Base-by-base conservation (phyloP, 2,329 filamentous ascomycete genomes). In the Pseudocercospora crystallina region DNA sequence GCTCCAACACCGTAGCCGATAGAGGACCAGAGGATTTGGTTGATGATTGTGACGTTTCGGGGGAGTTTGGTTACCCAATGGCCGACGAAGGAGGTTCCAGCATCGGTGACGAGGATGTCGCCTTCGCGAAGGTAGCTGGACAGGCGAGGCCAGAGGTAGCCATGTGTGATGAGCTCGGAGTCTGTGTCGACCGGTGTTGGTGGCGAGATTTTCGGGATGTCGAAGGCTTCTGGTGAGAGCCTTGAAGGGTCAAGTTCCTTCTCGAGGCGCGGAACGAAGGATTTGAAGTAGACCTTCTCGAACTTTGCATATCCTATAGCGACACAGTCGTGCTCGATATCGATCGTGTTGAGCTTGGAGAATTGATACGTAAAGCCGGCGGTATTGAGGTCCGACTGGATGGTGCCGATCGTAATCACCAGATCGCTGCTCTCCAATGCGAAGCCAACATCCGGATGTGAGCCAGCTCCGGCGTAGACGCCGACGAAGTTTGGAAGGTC, bases 51-150 rank as follows among this genome's bases (percentile, higher is more conserved):
- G n/a, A 91, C 87, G n/a, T 80, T 79, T 2, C 76, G 68, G 0
- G 90, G 90, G 73, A 95, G 94, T 36, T 81, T 81, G 4, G 89
- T 91, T 51, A 91, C 88, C 82, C 87, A 90, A 62, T 94, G 88
- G 49, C 90, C 90, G 68, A 95, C 92, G 72, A 90, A 92, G 51
- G 89, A 78, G 0, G 90, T 96, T 34, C 90, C 90, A 2, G 90
- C 95, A 69, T 95, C 90, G 0, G 90, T 92, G 43, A 95, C 80
- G 47, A 96, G 76, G 49, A 95, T 82, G 63, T 96, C 90, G 39
- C 84, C 78, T 47, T 84, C 76, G 47, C 80, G 77, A 8, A 95
- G 73, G 76, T 87, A 95, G 55, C 84, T 77, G 33, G 87, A 85
- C 12, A 94, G 75, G 34, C 80, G 81, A 0, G 87, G 86, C 89